Base-by-base conservation (phyloP, 2,329 filamentous ascomycete species). In the Sarocladium strictum region DNA sequence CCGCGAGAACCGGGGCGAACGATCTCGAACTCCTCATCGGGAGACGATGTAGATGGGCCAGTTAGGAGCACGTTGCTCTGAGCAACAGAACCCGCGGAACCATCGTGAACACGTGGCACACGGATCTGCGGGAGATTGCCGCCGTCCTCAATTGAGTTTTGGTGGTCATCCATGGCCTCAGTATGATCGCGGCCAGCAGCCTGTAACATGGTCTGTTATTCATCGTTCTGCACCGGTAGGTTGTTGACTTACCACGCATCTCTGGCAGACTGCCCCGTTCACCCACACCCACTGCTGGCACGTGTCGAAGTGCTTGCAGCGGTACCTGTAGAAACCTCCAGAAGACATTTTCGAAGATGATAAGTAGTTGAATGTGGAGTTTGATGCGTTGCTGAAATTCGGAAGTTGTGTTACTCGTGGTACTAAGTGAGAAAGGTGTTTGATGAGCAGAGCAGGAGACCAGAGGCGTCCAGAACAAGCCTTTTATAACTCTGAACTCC, bases 241-340 rank as follows among this genome's bases (percentile, higher is more conserved):
- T 35, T 33, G 15, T 43, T 35, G 33, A 67, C 76, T 67, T 67
- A 80, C 77, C 58, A 76, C 67, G 63, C 78, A 81, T 58, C 66
- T 68, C 53, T 76, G 68, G 63, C 78, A 81, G 11, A 76, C 68
- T 33, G 73, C 69, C 54, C 76, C 73, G 54, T 78, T 76, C 17
- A 80, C 72, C 66, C 76, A 79, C 11, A 80, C 77, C 78, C 77
- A 81, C 59, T 80, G 76, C 4, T 68, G 71, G 59, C 77, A 80
- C 58, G 74, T 72, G 55, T 73, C 73, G 60, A 76, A 79, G 68
- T 79, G 77, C 65, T 78, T 80, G 73, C 78, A 81, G 40, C 75
- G 72, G 64, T 77, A 80, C 67, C 75, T 79, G 63, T 78, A 79
- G 57, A 72, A 77, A 35, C 73, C 73, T 43, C 75, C 73, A 58